phyloP scores from a whole-genome alignment of 2,329 filamentous ascomycete genomes.

The Alternaria postmessia region DNA sequence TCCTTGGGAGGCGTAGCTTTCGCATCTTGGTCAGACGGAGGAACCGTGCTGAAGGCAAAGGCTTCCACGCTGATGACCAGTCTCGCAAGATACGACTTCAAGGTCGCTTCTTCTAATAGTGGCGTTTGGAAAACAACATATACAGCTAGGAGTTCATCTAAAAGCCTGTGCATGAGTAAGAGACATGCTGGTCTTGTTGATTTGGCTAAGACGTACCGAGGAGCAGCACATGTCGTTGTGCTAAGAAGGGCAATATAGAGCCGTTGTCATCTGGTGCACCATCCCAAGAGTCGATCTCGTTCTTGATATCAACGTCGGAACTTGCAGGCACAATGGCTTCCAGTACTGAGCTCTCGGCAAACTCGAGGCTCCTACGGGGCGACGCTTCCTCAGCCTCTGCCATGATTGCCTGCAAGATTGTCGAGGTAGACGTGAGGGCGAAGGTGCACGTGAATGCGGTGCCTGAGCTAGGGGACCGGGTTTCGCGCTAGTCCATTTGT shows the following conservation, averaged over 20 bases:
- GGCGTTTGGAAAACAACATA: conserved; percentile 74
- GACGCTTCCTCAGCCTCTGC: conserved; percentile 28
- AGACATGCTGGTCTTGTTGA: conserved; percentile 52
- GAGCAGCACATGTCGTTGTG: conserved; percentile 71
- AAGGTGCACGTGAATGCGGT: conserved; percentile 30
- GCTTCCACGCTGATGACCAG: conserved; percentile 73
- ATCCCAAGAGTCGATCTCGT: conserved; percentile 55
- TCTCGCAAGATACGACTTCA: conserved; percentile 68
- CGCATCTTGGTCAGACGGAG: conserved; percentile 52
- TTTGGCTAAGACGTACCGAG: conserved; percentile 67
- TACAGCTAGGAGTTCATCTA: conserved; percentile 77
- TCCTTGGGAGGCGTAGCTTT: conserved; percentile 57
- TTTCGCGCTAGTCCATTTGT: conserved; percentile 4
- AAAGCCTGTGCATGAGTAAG: conserved; percentile 61
- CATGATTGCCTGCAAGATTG: conserved; percentile 24
- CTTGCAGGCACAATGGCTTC: conserved; percentile 51
- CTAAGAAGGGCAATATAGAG: conserved; percentile 64
- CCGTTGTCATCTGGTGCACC: conserved; percentile 56
- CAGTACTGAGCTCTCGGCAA: conserved; percentile 50
- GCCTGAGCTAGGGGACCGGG: conserved; percentile 11
- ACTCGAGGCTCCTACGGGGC: conserved; percentile 46
- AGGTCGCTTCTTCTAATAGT: conserved; percentile 62
- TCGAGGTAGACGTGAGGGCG: conserved; percentile 8
- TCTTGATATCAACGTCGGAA: conserved; percentile 47
- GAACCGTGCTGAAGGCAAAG: conserved; percentile 64